phyloP scores from a whole-genome alignment of 345 rosid species.

The Salix koriyanagi region DNA sequence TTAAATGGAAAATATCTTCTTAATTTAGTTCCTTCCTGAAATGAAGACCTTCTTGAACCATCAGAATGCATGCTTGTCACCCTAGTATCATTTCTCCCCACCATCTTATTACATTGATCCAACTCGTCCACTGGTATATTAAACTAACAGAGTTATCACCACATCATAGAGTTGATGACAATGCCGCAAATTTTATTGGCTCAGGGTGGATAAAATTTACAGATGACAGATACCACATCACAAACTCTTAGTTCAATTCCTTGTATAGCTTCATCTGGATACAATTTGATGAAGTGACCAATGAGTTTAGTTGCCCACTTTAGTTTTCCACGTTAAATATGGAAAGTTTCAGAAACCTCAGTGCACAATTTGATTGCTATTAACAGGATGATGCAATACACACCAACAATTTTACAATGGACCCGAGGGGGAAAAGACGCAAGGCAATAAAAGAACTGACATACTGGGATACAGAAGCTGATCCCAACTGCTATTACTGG shows the following conservation, averaged over 20 bases:
- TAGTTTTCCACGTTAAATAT: not conserved
- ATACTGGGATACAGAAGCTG: not conserved
- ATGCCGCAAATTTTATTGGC: not conserved
- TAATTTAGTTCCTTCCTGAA: slow-evolving; percentile 17
- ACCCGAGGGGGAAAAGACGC: not conserved
- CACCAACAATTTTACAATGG: not conserved
- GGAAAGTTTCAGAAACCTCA: not conserved
- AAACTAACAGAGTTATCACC: not conserved
- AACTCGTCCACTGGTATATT: slow-evolving; percentile 63
- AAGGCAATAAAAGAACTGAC: not conserved
- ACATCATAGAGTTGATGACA: not conserved
- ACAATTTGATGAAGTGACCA: not conserved
- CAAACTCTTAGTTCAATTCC: not conserved
- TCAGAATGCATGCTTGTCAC: slow-evolving; percentile 11
- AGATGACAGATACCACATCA: not conserved
- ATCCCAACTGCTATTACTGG: too few relatives aligned
- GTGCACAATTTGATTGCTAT: not conserved
- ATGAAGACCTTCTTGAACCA: slow-evolving; percentile 4
- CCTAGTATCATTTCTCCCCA: slow-evolving; percentile 59
- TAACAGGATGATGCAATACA: not conserved
- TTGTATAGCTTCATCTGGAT: not conserved
- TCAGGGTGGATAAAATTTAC: not conserved
- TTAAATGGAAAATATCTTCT: slow-evolving; percentile 82
- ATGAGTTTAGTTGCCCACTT: not conserved
- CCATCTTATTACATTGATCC: slow-evolving; percentile 81